phyloP scores from a whole-genome alignment of 495 filamentous ascomycete genomes.

The Letharia columbiana region DNA sequence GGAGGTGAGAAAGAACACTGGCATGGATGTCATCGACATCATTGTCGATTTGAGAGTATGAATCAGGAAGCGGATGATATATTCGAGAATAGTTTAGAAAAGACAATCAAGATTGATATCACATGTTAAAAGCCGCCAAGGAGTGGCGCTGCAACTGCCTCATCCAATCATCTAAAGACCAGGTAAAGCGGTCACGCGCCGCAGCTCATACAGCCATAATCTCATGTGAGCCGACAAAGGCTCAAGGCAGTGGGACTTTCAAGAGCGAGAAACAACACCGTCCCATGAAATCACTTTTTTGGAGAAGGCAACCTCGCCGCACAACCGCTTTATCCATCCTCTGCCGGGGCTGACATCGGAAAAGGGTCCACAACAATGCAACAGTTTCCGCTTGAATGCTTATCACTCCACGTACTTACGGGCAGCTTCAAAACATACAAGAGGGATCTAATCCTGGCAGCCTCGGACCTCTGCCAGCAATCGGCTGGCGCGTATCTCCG shows the following conservation, averaged over 20 bases:
- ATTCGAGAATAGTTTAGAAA: background rate
- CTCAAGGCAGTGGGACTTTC: background rate
- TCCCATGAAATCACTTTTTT: background rate
- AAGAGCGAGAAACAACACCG: background rate
- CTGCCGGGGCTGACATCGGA: constrained; percentile 11
- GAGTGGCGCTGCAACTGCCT: background rate
- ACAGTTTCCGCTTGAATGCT: constrained; percentile 33
- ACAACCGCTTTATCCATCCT: constrained; percentile 8
- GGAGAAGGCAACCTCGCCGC: background rate
- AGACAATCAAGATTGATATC: too few species aligned
- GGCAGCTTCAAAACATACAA: constrained; percentile 38
- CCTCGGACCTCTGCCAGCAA: constrained; percentile 27
- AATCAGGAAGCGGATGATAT: background rate
- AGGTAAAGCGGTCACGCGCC: background rate
- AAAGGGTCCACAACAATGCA: constrained; percentile 1
- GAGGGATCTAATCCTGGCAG: constrained; percentile 26
- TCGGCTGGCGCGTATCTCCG: constrained; percentile 35
- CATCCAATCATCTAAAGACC: background rate
- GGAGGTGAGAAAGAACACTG: constrained; percentile 43
- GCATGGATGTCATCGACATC: constrained; percentile 20
- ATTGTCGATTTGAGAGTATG: constrained; percentile 5
- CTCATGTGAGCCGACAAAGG: background rate
- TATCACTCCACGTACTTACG: constrained; percentile 42
- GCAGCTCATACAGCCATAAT: background rate
- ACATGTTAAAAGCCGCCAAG: background rate